These are phyloP conservation scores for Westerdykella aurantiaca DNA, from an alignment of 2,329 filamentous ascomycete genomes.

Conservation along the genomic window DNA sequence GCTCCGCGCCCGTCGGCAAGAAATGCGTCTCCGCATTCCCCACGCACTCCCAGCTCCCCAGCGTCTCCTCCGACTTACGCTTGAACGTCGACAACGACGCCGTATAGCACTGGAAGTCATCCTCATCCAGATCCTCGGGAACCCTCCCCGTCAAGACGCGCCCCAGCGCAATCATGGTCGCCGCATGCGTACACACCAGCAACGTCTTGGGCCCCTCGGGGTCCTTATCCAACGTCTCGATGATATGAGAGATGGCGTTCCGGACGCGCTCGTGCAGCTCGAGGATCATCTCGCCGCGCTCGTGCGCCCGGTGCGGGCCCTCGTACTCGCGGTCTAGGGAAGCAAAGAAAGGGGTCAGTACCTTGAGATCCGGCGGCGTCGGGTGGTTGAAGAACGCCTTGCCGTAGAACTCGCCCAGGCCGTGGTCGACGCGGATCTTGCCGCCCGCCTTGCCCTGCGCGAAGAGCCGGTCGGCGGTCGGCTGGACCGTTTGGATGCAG, in stretches of 20 bases:
- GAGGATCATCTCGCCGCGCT: slow-evolving; percentile 70
- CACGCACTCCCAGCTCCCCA: slow-evolving; percentile 74
- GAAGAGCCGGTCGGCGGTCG: slow-evolving; percentile 33
- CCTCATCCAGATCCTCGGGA: slow-evolving; percentile 63
- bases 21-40: slow-evolving; percentile 82
- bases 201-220: slow-evolving; percentile 62
- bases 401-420: slow-evolving; percentile 79
- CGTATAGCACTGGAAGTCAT: slow-evolving; percentile 82
- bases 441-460: slow-evolving; percentile 26
- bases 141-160: slow-evolving; percentile 72
- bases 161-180: slow-evolving; percentile 79
- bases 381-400: slow-evolving; percentile 81
- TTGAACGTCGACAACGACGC: slow-evolving; percentile 70
- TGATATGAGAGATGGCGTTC: slow-evolving; percentile 62
- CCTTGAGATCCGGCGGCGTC: slow-evolving; percentile 58
- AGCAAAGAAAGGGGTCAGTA: slow-evolving; percentile 63
- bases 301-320: slow-evolving; percentile 61
- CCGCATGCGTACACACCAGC: slow-evolving; percentile 83
- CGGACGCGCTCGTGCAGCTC: slow-evolving; percentile 77
- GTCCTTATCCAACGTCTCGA: slow-evolving; percentile 63
- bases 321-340: slow-evolving; percentile 52
- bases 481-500: slow-evolving; percentile 37
- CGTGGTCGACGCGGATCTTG: slow-evolving; percentile 48
- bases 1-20: slow-evolving; percentile 71
- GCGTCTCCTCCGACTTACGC: slow-evolving; percentile 55